Conservation (phyloP, 768 basidiomycete genomes). For the Suillus sp. region DNA sequence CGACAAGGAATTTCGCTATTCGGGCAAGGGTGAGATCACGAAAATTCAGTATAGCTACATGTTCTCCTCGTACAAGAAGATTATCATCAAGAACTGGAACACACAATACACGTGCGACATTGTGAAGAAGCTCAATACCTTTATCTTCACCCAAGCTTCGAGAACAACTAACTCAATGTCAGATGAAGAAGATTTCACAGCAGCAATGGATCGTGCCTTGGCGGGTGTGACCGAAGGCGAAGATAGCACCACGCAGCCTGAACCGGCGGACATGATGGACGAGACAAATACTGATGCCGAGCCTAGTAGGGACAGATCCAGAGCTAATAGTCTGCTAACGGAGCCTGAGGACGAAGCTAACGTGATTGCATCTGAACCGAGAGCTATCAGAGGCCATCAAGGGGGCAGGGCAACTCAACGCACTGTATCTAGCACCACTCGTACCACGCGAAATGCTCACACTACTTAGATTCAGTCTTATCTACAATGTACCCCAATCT, state of each 20-base stretch:
- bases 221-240: background rate
- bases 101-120: background rate
- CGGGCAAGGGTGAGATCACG: background rate
- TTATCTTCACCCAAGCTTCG: background rate
- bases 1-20: constrained; percentile 2
- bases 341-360: background rate
- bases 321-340: too few species aligned
- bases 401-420: background rate
- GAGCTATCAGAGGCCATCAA: background rate
- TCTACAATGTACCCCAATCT: too few species aligned
- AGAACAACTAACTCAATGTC: background rate
- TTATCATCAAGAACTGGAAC: constrained; percentile 10
- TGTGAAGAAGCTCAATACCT: background rate
- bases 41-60: background rate
- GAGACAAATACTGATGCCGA: too few species aligned
- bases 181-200: background rate
- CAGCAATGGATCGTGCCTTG: background rate
- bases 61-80: constrained; percentile 7
- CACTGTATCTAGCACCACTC: background rate
- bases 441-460: background rate
- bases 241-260: background rate
- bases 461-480: too few species aligned
- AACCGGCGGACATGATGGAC: background rate
- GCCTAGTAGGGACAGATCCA: too few species aligned
- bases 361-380: too few species aligned